Evolutionary conservation across 176 grass and related monocot genomes (phyloP), one percentile per base, ranked within the genome.

Genomic region (Carex kokanica): DNA sequence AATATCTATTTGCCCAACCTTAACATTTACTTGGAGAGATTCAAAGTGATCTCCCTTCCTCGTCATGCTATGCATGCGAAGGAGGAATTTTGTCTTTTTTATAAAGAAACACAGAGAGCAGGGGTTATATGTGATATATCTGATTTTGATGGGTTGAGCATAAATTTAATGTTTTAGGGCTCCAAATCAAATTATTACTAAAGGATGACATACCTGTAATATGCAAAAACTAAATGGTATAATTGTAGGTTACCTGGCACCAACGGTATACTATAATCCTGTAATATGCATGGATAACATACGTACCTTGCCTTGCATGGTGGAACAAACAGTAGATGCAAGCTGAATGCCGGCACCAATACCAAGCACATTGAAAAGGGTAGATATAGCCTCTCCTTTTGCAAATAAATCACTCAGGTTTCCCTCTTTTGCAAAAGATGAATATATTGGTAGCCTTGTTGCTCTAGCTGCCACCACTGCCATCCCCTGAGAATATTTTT

Each of bases 331-430:
- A 66, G 93, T 95, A 80, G 97, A 99, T 79, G 93, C 91, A 80
- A 99, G 86, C 61, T 92, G 91, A 92, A 96, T 93, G 78, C 93
- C 93, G 40, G 83, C 93, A 85, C 91, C 93, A 54, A 99, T 88
- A 17, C 89, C 97, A 85, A 93, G 86, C 32, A 99, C 93, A 86
- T 93, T 99, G 60, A 85, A 95, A 86, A 99, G 88, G 83, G 97
- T 99, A 75, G 97, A 99, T 68, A 99, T 99, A 32, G 96, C 91
- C 84, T 99, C 96, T 51, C 96, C 93, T 93, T 96, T 95, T 55
- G 97, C 93, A 90, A 99, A 95, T 72, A 99, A 90, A 81, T 96
- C 97, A 64, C 97, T 99, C 36, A 99, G 88, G 60, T 99, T 99
- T 80, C 97, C 93, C 87, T 99, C 97, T 86, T 93, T 99, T 6